Evolutionary conservation across 2,329 filamentous ascomycete species (phyloP), one percentile per base, ranked within the genome.

Genomic region (Penicillium hordei): DNA sequence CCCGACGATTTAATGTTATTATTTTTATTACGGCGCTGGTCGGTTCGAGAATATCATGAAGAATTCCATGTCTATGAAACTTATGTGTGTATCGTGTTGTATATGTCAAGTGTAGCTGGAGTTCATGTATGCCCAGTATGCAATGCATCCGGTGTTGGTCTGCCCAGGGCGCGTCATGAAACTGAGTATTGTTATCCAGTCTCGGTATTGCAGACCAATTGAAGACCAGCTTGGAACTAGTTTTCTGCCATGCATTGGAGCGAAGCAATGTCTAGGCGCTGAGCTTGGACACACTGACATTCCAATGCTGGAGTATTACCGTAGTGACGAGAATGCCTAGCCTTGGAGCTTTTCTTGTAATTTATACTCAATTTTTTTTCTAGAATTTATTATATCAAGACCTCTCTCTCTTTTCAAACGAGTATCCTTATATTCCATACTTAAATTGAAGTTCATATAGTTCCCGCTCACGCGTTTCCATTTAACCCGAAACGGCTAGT

Each of bases 301-400:
- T 67, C 64, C 64, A 55, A 66, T 67, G 59, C 62, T 59, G 36
- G 49, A 29, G 27, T 33, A 66, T 66, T 59, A 60, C 65, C 62
- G 38, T 52, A 64, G 65, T 57, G 62, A 67, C 53, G 38, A 62
- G 55, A 55, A 59, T 62, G 48, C 29, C 42, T 51, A 3, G 36
- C 17, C 27, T 21, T 31, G 25, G 21, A 36, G 21, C 19, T 33
- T 33, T 15, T 9, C 1, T 8, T 15, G 25, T 23, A n/a, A 36
- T 34, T 25, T n/a, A 25, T 48, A 36, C 9, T n/a, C 17, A 25
- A 19, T 29, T 4, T 36, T 25, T 50, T 42, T 54, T 23, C 29
- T 33, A 2, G 10, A 29, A 31, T 48, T 45, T 23, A 52, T 29
- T 50, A 45, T 36, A 44, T 50, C 4, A 52, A 29, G 21, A 12